Conservation (phyloP, 2,329 filamentous ascomycete genomes). For the Metarhizium brunneum region DNA sequence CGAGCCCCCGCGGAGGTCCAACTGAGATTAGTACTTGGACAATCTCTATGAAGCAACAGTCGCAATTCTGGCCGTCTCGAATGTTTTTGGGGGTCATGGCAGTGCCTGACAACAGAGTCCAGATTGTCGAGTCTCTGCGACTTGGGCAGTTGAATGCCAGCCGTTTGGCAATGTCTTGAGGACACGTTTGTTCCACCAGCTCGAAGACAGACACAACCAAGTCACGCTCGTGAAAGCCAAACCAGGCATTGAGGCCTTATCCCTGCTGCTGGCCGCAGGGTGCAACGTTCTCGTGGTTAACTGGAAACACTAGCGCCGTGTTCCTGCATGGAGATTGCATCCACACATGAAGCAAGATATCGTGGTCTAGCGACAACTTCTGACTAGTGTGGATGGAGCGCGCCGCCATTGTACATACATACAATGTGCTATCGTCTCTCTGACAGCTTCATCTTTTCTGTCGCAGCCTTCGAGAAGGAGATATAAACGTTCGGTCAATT, state of each 20-base stretch:
- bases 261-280: neutral
- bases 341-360: constrained; percentile 1
- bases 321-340: constrained; percentile 16
- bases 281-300: constrained; percentile 12
- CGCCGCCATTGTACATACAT: neutral
- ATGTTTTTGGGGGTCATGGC: too few relatives aligned
- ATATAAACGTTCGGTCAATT: too few relatives aligned
- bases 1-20: neutral
- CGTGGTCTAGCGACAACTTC: neutral
- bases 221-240: neutral
- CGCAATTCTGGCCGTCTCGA: too few relatives aligned
- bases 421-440: too few relatives aligned
- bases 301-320: constrained; percentile 24
- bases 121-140: too few relatives aligned
- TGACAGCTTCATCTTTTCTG: too few relatives aligned
- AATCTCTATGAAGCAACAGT: neutral
- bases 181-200: too few relatives aligned
- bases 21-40: neutral
- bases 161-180: too few relatives aligned
- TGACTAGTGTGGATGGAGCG: neutral
- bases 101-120: too few relatives aligned
- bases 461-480: too few relatives aligned
- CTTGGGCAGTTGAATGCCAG: too few relatives aligned
- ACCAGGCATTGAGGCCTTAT: neutral
- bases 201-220: too few relatives aligned